These are phyloP conservation scores for Eragrostis tef DNA, from an alignment of 202 grass and related monocot genomes.

Conservation along the genomic window DNA sequence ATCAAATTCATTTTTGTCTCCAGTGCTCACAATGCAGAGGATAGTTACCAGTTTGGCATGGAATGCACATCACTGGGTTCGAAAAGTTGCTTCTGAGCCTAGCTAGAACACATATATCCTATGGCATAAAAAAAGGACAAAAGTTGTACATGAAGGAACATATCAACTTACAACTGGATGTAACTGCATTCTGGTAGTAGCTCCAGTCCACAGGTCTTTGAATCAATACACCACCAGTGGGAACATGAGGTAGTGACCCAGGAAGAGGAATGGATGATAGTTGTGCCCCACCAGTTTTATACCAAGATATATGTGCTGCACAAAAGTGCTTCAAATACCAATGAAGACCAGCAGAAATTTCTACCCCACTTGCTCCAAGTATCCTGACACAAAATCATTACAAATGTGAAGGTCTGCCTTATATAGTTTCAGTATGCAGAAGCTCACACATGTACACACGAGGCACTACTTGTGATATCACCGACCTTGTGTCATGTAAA, in stretches of 20 bases:
- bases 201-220: constrained; percentile 82
- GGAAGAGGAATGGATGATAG: constrained; percentile 70
- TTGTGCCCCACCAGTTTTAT: constrained; percentile 85
- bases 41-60: background rate
- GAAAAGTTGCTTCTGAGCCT: background rate
- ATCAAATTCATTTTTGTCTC: background rate
- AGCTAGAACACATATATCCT: background rate
- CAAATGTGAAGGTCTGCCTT: constrained; percentile 9
- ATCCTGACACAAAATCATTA: constrained; percentile 59
- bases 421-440: constrained; percentile 16
- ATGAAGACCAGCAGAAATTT: constrained; percentile 85
- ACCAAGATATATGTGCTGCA: constrained; percentile 84
- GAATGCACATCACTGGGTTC: background rate
- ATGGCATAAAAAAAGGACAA: background rate
- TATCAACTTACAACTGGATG: constrained; percentile 87
- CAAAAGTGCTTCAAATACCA: constrained; percentile 94
- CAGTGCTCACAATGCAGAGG: background rate
- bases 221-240: constrained; percentile 62
- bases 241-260: constrained; percentile 79
- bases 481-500: background rate
- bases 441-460: background rate
- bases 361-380: constrained; percentile 73
- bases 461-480: background rate
- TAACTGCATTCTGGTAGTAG: constrained; percentile 97
- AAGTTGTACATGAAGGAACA: background rate